phyloP scores from a whole-genome alignment of 805 yeast species.

The Candida rishiriensis region DNA sequence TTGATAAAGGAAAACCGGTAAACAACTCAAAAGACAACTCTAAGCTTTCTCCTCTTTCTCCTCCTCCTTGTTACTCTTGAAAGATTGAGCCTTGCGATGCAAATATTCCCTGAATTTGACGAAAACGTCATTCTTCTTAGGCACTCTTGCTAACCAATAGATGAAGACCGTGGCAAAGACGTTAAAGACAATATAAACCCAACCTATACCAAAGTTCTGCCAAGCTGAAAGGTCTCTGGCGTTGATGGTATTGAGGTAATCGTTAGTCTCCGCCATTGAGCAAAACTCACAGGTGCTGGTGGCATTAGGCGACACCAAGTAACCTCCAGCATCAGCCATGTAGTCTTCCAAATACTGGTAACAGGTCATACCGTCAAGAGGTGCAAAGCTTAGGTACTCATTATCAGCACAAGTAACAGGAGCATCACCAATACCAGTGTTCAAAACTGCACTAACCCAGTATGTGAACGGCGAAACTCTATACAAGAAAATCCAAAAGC shows the following conservation, averaged over 20 bases:
- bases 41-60: no score
- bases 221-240: conserved; percentile 49
- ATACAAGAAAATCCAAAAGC: conserved; percentile 75
- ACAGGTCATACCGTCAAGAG: conserved; percentile 57
- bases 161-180: conserved; percentile 26
- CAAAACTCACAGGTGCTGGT: conserved; percentile 62
- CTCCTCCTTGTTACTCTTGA: no score
- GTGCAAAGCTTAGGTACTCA: conserved; percentile 45
- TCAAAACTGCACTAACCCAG: conserved; percentile 48
- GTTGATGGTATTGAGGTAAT: conserved; percentile 44
- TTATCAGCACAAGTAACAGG: conserved; percentile 39
- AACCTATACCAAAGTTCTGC: conserved; percentile 57
- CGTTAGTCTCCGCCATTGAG: conserved; percentile 51
- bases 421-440: conserved; percentile 48
- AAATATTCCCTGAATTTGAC: no score
- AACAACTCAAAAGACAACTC: no score
- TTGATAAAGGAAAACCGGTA: no score
- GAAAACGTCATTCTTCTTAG: conserved; percentile 42
- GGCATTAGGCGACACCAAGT: conserved; percentile 36
- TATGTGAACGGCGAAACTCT: conserved; percentile 64
- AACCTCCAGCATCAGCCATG: conserved; percentile 41
- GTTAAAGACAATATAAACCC: conserved; percentile 45
- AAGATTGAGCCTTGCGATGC: no score
- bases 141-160: conserved; percentile 68
- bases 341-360: conserved; percentile 43